A percentile compares a stretch with the other conserved stretches of the same genome.
These are phyloP conservation scores for Calonectria pseudoreteaudii DNA, from an alignment of 2,329 filamentous ascomycete species.

Conservation along the genomic window DNA sequence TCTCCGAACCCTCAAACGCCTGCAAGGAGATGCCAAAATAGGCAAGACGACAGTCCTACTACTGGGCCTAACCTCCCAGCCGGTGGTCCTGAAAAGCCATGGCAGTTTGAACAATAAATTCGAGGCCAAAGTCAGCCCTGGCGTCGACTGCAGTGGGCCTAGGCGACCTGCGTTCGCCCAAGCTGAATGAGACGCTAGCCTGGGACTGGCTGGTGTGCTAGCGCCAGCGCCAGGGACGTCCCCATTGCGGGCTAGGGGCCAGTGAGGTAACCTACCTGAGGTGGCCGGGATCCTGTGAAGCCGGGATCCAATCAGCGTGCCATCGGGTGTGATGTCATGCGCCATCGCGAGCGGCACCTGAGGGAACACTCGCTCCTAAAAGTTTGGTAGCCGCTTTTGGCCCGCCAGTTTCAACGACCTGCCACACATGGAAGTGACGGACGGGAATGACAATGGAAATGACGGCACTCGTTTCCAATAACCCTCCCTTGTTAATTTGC, in stretches of 20 bases:
- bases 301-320: constrained; percentile 22
- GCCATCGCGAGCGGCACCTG: constrained; percentile 16
- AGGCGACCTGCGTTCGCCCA: constrained; percentile 8
- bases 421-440: constrained; percentile 11
- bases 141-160: constrained; percentile 12
- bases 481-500: constrained; percentile 10
- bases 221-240: constrained; percentile 14
- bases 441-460: constrained; percentile 20
- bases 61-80: neutral
- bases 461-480: constrained; percentile 12
- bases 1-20: constrained; percentile 1
- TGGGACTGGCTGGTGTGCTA: constrained; percentile 3
- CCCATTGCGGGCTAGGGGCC: constrained; percentile 11
- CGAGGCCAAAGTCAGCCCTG: constrained; percentile 23
- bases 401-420: constrained; percentile 21
- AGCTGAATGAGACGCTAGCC: constrained; percentile 11
- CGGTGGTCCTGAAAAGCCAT: neutral
- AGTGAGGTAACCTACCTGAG: constrained; percentile 16
- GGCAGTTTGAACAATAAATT: neutral
- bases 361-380: constrained; percentile 8
- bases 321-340: constrained; percentile 26
- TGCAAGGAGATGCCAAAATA: neutral
- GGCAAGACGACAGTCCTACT: neutral
- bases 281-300: neutral
- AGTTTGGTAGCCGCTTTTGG: constrained; percentile 23